Conservation (phyloP, 2,329 filamentous ascomycete species). For the Akanthomyces muscarius region DNA sequence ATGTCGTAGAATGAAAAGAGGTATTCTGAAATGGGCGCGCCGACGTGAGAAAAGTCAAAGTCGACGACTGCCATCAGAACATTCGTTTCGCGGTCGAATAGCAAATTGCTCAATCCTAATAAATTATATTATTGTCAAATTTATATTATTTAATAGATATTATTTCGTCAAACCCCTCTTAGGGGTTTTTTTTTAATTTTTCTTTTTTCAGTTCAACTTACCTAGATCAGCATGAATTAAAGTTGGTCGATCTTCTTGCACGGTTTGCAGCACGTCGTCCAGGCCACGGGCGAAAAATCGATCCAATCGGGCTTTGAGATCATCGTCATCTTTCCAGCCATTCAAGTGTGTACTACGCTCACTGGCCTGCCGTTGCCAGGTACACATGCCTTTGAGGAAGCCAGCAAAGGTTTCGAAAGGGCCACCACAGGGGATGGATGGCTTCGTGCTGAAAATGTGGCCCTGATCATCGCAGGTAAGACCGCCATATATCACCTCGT, state of each 20-base stretch:
- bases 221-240: conserved; percentile 12
- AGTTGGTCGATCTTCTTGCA: conserved; percentile 1
- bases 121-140: background rate
- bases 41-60: conserved; percentile 16
- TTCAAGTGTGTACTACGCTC: conserved; percentile 16
- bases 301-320: conserved; percentile 7
- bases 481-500: conserved; percentile 8
- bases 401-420: conserved; percentile 14
- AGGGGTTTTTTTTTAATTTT: background rate
- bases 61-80: conserved; percentile 8
- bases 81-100: conserved; percentile 11
- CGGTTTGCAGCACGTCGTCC: background rate
- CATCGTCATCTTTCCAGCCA: conserved; percentile 16
- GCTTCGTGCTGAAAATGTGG: conserved; percentile 1
- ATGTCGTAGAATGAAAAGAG: conserved; percentile 12
- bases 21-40: conserved; percentile 7
- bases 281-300: conserved; percentile 11
- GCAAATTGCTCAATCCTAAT: conserved; percentile 9
- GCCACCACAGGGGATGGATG: conserved; percentile 15
- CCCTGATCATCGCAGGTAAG: conserved; percentile 16
- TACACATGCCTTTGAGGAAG: conserved; percentile 15
- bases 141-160: background rate
- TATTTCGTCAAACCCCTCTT: background rate
- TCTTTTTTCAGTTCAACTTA: background rate
- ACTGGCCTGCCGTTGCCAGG: conserved; percentile 16